Percentiles rank a stretch among this genome's conserved stretches.
Conservation (phyloP, 2,329 filamentous ascomycete species). For the Ampelomyces quisqualis region DNA sequence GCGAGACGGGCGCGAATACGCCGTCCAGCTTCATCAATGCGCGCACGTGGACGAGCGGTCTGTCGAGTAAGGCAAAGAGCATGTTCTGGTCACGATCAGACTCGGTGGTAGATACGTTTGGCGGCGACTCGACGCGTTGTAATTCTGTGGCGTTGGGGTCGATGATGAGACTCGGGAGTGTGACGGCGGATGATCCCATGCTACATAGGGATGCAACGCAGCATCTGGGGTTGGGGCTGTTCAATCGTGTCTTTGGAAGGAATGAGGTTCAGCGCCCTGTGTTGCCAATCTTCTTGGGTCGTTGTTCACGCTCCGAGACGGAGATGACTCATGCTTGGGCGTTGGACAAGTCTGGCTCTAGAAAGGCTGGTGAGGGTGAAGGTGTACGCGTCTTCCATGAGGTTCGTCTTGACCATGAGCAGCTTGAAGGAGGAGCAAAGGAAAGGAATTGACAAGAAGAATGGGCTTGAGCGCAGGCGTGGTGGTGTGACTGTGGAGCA, state of each 20-base stretch:
- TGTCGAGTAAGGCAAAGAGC: slow-evolving; percentile 28
- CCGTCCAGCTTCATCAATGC: slow-evolving; percentile 17
- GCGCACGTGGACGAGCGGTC: slow-evolving; percentile 17
- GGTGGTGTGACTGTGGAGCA: not conserved
- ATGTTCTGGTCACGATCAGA: slow-evolving; percentile 23
- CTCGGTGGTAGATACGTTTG: slow-evolving; percentile 18
- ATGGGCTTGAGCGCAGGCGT: slow-evolving; percentile 9
- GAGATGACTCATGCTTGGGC: slow-evolving; percentile 32
- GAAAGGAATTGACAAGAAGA: slow-evolving; percentile 8
- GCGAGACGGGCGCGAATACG: slow-evolving; percentile 16
- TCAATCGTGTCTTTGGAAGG: slow-evolving; percentile 22
- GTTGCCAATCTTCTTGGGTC: slow-evolving; percentile 23
- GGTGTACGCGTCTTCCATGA: slow-evolving; percentile 33
- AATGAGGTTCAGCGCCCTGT: slow-evolving; percentile 5
- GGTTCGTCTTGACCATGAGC: slow-evolving; percentile 20
- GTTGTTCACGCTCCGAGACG: not conserved
- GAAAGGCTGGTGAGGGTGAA: slow-evolving; percentile 3
- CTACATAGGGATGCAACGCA: too few relatives aligned
- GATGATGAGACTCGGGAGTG: slow-evolving; percentile 2
- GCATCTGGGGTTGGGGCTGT: too few relatives aligned
- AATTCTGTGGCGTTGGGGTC: slow-evolving; percentile 11
- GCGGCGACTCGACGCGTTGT: slow-evolving; percentile 7
- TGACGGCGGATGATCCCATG: too few relatives aligned
- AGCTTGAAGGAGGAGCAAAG: slow-evolving; percentile 7
- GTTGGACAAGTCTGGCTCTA: slow-evolving; percentile 6